Conservation (phyloP, 202 grass and related monocot species). For the Alloteropsis angusta region DNA sequence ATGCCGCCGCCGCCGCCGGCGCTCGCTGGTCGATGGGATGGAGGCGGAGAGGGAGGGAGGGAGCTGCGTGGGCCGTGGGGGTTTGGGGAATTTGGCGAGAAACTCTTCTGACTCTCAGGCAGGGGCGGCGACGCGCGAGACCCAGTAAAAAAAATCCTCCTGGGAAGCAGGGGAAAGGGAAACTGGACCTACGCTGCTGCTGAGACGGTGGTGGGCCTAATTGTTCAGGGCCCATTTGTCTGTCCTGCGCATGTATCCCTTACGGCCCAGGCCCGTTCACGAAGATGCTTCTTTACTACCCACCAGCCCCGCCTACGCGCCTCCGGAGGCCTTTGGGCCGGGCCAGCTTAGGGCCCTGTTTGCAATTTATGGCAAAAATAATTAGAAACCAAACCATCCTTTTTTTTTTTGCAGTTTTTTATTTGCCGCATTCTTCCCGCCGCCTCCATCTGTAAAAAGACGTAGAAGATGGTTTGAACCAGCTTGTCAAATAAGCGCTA, state of each 20-base stretch:
- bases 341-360: no score
- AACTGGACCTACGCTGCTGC: not conserved
- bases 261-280: not conserved
- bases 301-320: no score
- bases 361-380: no score
- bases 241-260: no score
- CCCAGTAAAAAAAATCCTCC: not conserved
- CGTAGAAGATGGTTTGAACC: no score
- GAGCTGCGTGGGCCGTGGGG: not conserved
- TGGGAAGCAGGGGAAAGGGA: not conserved
- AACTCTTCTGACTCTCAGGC: slow-evolving; percentile 5
- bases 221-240: no score
- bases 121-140: slow-evolving; percentile 17
- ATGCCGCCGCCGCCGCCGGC: slow-evolving; percentile 20
- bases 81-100: not conserved
- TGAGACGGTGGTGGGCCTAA: not conserved
- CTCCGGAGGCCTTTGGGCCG: not conserved
- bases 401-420: no score
- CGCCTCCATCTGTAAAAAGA: no score
- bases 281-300: no score
- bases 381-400: no score
- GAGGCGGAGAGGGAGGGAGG: not conserved
- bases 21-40: not conserved
- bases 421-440: no score
- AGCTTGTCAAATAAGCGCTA: no score